Evolutionary conservation across 768 basidiomycete species (phyloP).

Genomic region (Pleurotus cornucopiae): DNA sequence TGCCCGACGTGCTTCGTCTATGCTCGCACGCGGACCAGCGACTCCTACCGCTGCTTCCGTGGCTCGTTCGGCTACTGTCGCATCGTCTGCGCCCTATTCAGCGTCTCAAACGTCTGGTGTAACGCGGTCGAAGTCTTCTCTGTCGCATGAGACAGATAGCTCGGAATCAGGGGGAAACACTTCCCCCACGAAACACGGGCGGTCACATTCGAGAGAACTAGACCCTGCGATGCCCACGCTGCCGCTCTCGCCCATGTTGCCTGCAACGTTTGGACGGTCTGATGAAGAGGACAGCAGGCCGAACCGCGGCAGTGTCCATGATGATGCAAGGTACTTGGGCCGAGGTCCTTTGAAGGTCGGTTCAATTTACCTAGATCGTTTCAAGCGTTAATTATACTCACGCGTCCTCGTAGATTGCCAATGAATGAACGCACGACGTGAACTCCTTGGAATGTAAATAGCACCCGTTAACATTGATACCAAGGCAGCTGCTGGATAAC

Average conservation of each 20-base stretch:
- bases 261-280: slow-evolving; percentile 7
- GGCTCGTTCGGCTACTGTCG: slow-evolving; percentile 2
- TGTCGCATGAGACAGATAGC: neutral
- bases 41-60: neutral
- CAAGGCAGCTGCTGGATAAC: neutral
- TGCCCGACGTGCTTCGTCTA: slow-evolving; percentile 3
- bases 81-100: neutral
- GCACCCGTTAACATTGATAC: neutral
- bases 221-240: neutral
- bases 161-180: neutral
- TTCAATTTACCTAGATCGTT: neutral
- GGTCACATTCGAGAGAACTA: slow-evolving; percentile 7
- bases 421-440: neutral
- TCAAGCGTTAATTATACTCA: neutral
- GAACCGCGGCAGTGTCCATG: neutral
- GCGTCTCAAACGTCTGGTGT: neutral
- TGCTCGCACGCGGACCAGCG: neutral
- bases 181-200: slow-evolving; percentile 1
- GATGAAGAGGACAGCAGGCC: slow-evolving; percentile 7
- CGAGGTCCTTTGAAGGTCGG: slow-evolving; percentile 7
- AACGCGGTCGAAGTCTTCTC: neutral
- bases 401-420: slow-evolving; percentile 5
- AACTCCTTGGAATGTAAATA: neutral
- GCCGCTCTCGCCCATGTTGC: slow-evolving; percentile 8
- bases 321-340: slow-evolving; percentile 6